Percentiles rank a stretch among this genome's conserved stretches.
phyloP scores from a whole-genome alignment of 2,329 filamentous ascomycete genomes.

The Fusarium anthophilum region DNA sequence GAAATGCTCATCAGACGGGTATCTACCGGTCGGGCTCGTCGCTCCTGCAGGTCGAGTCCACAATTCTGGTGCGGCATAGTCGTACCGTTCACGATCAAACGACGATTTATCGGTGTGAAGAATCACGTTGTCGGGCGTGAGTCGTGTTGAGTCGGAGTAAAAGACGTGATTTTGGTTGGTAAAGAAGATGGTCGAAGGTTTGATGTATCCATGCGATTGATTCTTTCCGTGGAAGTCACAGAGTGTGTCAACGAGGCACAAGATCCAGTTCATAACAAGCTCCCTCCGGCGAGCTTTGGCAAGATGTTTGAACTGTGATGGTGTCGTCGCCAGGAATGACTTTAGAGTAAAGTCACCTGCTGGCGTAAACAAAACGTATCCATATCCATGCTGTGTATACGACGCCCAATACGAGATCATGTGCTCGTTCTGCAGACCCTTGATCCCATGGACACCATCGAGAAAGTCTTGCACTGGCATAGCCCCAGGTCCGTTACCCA shows the following conservation, averaged over 20 bases:
- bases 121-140: conserved; percentile 55
- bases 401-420: conserved; percentile 77
- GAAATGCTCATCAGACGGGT: conserved; percentile 50
- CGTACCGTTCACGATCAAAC: conserved; percentile 75
- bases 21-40: conserved; percentile 48
- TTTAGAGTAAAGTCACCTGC: conserved; percentile 73
- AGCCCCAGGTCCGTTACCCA: conserved; percentile 56
- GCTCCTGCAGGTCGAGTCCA: conserved; percentile 57
- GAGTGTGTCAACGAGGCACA: conserved; percentile 75
- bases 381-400: conserved; percentile 70
- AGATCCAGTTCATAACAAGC: conserved; percentile 77
- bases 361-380: conserved; percentile 74
- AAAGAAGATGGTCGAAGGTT: conserved; percentile 75
- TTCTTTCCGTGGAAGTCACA: conserved; percentile 73
- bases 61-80: conserved; percentile 77
- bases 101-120: conserved; percentile 56
- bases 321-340: conserved; percentile 71
- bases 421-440: conserved; percentile 71
- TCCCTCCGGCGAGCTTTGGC: conserved; percentile 67
- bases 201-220: conserved; percentile 73
- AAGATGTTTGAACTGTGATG: conserved; percentile 69
- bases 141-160: conserved; percentile 68
- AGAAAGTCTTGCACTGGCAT: conserved; percentile 65
- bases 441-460: conserved; percentile 67
- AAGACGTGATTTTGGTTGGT: conserved; percentile 72